Conservation (phyloP, 1,139 yeast genomes). For the Kodamaea anthophila region DNA sequence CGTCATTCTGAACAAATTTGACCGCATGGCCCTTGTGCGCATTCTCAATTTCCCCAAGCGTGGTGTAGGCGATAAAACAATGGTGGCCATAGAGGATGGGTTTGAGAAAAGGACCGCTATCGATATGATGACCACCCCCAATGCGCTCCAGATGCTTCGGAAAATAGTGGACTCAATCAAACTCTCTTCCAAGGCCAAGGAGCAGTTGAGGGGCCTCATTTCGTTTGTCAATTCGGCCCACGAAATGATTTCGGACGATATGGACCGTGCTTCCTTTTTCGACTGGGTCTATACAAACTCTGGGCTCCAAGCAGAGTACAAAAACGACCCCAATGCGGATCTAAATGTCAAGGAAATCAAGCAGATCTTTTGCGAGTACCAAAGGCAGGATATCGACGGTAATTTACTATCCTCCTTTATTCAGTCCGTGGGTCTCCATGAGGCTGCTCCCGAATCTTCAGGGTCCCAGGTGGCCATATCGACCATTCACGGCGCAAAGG, state of each 20-base stretch:
- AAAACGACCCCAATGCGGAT: constrained; percentile 16
- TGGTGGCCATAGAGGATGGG: constrained; percentile 30
- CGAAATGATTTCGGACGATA: constrained; percentile 6
- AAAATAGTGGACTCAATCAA: constrained; percentile 5
- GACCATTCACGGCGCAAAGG: constrained; percentile 90
- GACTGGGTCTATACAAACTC: constrained; percentile 22
- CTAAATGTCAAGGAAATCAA: constrained; percentile 42
- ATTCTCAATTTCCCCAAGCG: constrained; percentile 56
- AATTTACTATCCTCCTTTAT: constrained; percentile 51
- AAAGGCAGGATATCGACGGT: too few relatives aligned
- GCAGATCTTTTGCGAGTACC: constrained; percentile 34
- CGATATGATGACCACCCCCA: background rate
- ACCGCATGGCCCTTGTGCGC: constrained; percentile 52
- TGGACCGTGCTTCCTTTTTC: constrained; percentile 15
- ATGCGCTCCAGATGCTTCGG: background rate
- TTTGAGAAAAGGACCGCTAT: constrained; percentile 3
- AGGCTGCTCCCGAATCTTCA: constrained; percentile 16
- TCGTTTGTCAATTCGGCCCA: constrained; percentile 25
- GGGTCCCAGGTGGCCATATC: constrained; percentile 36
- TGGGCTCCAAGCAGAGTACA: constrained; percentile 27
- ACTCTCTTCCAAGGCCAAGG: constrained; percentile 11
- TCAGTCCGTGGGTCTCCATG: constrained; percentile 57
- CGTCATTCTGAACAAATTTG: constrained; percentile 51
- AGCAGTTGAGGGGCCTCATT: constrained; percentile 22
- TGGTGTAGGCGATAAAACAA: constrained; percentile 63